phyloP scores from a whole-genome alignment of 352 stramenopile genomes.

The Pythium rhizo-oryzae region DNA sequence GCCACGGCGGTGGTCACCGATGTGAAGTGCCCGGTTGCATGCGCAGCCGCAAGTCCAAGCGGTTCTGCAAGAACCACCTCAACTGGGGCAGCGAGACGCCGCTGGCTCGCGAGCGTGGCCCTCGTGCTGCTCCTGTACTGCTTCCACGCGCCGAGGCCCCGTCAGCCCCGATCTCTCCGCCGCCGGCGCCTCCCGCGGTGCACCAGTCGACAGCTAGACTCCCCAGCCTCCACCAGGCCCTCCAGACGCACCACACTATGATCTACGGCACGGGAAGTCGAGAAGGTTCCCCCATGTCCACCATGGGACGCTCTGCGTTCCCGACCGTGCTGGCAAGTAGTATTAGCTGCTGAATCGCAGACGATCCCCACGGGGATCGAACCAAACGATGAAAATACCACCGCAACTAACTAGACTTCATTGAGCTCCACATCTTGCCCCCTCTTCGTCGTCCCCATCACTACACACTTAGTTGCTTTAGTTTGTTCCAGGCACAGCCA shows the following conservation, averaged over 20 bases:
- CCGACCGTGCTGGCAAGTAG: background rate
- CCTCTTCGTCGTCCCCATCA: too few relatives aligned
- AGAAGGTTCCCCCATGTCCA: background rate
- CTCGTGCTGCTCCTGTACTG: background rate
- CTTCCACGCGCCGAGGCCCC: background rate
- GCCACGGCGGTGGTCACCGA: constrained; percentile 61
- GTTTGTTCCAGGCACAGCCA: too few relatives aligned
- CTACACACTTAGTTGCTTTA: too few relatives aligned
- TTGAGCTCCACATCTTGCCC: too few relatives aligned
- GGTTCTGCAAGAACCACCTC: constrained; percentile 62
- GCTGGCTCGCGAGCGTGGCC: background rate
- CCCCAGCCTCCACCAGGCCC: background rate
- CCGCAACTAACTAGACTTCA: background rate
- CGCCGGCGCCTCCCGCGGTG: background rate
- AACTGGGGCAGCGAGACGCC: constrained; percentile 27
- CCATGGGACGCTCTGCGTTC: background rate
- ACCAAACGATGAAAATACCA: background rate
- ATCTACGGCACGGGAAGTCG: background rate
- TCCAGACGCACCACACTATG: background rate
- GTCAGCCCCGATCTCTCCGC: background rate
- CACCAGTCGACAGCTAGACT: background rate
- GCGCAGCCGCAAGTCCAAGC: constrained; percentile 63
- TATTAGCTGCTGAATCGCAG: background rate
- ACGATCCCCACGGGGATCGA: background rate
- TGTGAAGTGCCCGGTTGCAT: constrained; percentile 63